Base-by-base conservation (phyloP, 1,139 yeast species). In the Hanseniaspora uvarum region DNA sequence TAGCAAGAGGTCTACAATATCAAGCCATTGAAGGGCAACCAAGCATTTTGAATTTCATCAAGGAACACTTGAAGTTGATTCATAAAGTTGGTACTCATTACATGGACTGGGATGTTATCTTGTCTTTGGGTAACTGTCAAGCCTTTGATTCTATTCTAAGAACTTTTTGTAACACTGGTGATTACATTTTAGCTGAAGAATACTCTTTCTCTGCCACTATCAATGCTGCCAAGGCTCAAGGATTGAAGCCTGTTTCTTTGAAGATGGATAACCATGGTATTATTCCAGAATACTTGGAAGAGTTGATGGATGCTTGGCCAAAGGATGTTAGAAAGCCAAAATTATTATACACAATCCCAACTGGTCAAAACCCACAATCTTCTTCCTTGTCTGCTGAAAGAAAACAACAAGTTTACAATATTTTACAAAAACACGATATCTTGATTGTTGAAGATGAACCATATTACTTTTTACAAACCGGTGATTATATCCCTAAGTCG, bases 301-400 rank as follows among this genome's bases (percentile, higher is more conserved):
- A 70, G 45, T 72, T 80, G 57, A 75, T 89, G 67, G 78, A 75
- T 60, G 73, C 76, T 61, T 88, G 96, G 96, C 78, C 76, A 28
- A 77, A 79, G 5, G 74, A 72, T 63, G 68, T 80, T 68, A 65
- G 84, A 74, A 78, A 77, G 67, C 94, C 94, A 58, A 86, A 83
- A 68, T 72, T 88, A 55, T 75, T 88, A 59, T 88, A 88, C 76
- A 83, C 92, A 46, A 86, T 88, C 62, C 82, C 89, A 59, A 88
- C 96, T 14, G 96, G 96, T 53, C 97, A 89, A 73, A 89, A 89
- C 73, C 97, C 97, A 58, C 86, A 96, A 33, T 97, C 97, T 33
- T 79, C 94, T 11, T 83, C 87, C 34, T 74, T 88, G 63, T 74
- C 84, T 46, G 70, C 65, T 24, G 86, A 81, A 62, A 80, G 95